phyloP scores from a whole-genome alignment of 2,329 filamentous ascomycete genomes.

The Neopestalotiopsis sp. region DNA sequence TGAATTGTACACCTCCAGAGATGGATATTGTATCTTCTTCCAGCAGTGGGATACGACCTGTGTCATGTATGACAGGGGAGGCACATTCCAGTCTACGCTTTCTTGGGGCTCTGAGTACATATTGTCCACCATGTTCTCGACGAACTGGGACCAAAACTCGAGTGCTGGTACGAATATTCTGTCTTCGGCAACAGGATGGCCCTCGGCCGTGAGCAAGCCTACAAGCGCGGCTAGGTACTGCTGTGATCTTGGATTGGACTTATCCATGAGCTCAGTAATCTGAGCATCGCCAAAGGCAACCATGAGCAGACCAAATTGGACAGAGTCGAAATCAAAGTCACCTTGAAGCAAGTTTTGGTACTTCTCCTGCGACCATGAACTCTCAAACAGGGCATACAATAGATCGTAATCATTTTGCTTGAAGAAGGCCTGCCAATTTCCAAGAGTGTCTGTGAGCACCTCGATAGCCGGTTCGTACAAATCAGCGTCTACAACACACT shows the following conservation, averaged over 20 bases:
- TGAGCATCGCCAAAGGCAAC: constrained; percentile 73
- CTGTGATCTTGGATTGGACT: constrained; percentile 54
- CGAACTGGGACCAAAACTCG: constrained; percentile 82
- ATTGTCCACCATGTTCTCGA: constrained; percentile 70
- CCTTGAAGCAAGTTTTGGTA: constrained; percentile 62
- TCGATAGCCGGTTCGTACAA: constrained; percentile 67
- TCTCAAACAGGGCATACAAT: constrained; percentile 65
- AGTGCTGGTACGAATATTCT: constrained; percentile 75
- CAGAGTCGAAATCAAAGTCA: constrained; percentile 67
- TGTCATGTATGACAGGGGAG: constrained; percentile 64
- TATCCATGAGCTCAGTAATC: constrained; percentile 63
- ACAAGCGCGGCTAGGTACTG: constrained; percentile 64
- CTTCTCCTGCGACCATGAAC: constrained; percentile 61
- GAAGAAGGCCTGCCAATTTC: constrained; percentile 69
- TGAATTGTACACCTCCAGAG: constrained; percentile 57
- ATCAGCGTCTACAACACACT: constrained; percentile 63
- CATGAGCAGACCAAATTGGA: constrained; percentile 71
- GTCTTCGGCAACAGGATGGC: constrained; percentile 74
- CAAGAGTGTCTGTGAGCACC: constrained; percentile 68
- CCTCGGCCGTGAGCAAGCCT: constrained; percentile 68
- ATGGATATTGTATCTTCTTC: constrained; percentile 73
- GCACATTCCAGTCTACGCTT: constrained; percentile 59
- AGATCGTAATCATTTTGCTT: constrained; percentile 61
- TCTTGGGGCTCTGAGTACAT: constrained; percentile 56
- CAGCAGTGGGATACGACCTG: constrained; percentile 71